A percentile compares a stretch with the other conserved stretches of the same genome.
These are phyloP conservation scores for Lachnum nothofagi DNA, from an alignment of 2,329 filamentous ascomycete species.

Conservation along the genomic window DNA sequence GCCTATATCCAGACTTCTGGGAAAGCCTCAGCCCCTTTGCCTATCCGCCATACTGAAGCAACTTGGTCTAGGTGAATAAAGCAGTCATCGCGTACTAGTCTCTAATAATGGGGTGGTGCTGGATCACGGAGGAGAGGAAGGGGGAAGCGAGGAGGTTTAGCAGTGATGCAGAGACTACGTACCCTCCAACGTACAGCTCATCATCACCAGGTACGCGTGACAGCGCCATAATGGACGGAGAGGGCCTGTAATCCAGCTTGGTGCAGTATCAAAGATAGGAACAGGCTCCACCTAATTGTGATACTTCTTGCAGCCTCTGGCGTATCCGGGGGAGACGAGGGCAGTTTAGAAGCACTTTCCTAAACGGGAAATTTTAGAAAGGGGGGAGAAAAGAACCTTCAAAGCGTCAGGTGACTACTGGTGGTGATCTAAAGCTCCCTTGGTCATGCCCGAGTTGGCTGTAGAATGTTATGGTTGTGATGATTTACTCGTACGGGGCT, in stretches of 20 bases:
- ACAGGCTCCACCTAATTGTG: too few species aligned
- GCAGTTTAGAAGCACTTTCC: too few species aligned
- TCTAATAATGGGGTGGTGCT: conserved; percentile 35
- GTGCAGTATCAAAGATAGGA: not conserved
- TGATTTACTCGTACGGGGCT: too few species aligned
- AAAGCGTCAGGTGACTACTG: too few species aligned
- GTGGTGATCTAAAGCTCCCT: too few species aligned
- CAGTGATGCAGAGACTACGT: conserved; percentile 32
- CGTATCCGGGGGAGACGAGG: too few species aligned
- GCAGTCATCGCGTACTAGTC: conserved; percentile 5
- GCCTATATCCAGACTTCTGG: not conserved
- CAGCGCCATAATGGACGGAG: conserved; percentile 47
- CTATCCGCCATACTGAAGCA: not conserved
- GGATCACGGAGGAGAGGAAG: conserved; percentile 5
- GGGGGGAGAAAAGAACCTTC: too few species aligned
- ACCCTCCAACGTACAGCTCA: conserved; percentile 77
- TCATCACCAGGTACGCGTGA: conserved; percentile 64
- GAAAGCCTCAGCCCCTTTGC: not conserved
- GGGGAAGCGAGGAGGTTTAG: conserved; percentile 7
- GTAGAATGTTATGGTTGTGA: too few species aligned
- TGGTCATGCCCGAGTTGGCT: too few species aligned
- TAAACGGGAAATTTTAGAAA: too few species aligned
- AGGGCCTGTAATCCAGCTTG: conserved; percentile 24
- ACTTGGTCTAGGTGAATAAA: too few species aligned
- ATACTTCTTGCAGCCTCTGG: too few species aligned